A percentile compares a stretch with the other conserved stretches of the same genome.
Evolutionary conservation across 768 basidiomycete species (phyloP).

Genomic region (Mycena leptocephala): DNA sequence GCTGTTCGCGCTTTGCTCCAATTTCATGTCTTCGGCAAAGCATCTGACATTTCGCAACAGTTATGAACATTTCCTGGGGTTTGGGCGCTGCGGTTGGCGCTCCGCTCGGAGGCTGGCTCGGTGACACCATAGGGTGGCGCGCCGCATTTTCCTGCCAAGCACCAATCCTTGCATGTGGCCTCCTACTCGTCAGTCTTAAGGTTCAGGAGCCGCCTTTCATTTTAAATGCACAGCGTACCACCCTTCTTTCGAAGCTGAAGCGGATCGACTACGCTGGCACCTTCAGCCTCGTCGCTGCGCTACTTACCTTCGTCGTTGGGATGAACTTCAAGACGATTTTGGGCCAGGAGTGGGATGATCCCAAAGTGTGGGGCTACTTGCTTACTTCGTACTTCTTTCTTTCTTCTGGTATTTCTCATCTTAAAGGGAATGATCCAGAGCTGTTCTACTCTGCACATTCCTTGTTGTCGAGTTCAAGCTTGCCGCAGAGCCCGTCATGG

Average conservation of each 20-base stretch:
- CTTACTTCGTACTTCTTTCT: neutral
- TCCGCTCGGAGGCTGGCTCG: constrained; percentile 70
- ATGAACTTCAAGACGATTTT: constrained; percentile 25
- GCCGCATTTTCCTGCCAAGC: constrained; percentile 73
- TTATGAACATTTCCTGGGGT: constrained; percentile 63
- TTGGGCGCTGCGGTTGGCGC: constrained; percentile 71
- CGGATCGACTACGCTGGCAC: constrained; percentile 78
- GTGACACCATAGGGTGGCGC: constrained; percentile 76
- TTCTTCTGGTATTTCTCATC: neutral
- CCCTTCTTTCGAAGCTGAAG: constrained; percentile 54
- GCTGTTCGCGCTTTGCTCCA: constrained; percentile 40
- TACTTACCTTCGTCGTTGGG: constrained; percentile 56
- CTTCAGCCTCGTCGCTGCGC: constrained; percentile 66
- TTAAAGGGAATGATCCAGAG: constrained; percentile 46
- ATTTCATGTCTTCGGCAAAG: neutral
- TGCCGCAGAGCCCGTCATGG: constrained; percentile 76
- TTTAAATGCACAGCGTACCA: neutral
- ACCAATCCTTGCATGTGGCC: constrained; percentile 71
- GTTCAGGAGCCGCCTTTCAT: constrained; percentile 28
- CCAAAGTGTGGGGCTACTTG: constrained; percentile 69
- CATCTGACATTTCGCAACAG: constrained; percentile 57
- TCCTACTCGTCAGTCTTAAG: constrained; percentile 26
- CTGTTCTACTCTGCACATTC: constrained; percentile 61
- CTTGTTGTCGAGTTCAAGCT: constrained; percentile 70
- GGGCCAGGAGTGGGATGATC: constrained; percentile 55